Evolutionary conservation across 2,329 filamentous ascomycete genomes (phyloP), one percentile per base, ranked within the genome.

Genomic region (Trichoderma hamatum): DNA sequence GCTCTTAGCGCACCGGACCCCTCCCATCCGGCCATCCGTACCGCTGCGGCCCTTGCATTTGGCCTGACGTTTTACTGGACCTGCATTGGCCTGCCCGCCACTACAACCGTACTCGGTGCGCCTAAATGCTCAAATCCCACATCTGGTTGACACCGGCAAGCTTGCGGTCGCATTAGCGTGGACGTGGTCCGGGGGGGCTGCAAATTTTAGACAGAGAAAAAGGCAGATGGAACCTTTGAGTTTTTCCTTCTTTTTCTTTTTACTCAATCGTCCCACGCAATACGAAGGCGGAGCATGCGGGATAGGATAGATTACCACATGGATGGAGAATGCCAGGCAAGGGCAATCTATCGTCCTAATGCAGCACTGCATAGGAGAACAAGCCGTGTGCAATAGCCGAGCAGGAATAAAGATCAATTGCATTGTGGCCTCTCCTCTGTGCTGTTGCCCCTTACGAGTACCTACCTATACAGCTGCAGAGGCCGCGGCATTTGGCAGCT

Each of bases 11-110:
- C 63, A 21, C 30, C 63, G 52, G 54, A 34, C 63, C 63, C 63
- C 63, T 66, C 52, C 63, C 26, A 56, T 46, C 62, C 63, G 63
- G 63, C 52, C 63, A 58, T 66, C 63, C 63, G 62, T 49, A 66
- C 62, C 60, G 52, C 62, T 32, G 62, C 62, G 54, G 36, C 26
- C 63, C 52, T 58, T 58, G 52, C 39, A 34, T 43, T 24, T 56
- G 54, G 11, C 24, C 16, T n/a, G 51, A 55, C 43, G 36, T 54
- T 66, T 43, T 21, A 46, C 9, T 34, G 58, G 61, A 63, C 61
- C 46, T 63, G 61, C 61, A 63, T 63, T 63, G 46, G 61, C 28
- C 54, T n/a, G 54, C 19, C 46, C 49, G 59, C 59, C 43, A 49
- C 43, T 62, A 24, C 54, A 54, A 54, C 61, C 61, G 43, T 21